These are phyloP conservation scores for Coemansia sp. DNA, from an alignment of 192 early-diverging fungal genomes.

Conservation along the genomic window DNA sequence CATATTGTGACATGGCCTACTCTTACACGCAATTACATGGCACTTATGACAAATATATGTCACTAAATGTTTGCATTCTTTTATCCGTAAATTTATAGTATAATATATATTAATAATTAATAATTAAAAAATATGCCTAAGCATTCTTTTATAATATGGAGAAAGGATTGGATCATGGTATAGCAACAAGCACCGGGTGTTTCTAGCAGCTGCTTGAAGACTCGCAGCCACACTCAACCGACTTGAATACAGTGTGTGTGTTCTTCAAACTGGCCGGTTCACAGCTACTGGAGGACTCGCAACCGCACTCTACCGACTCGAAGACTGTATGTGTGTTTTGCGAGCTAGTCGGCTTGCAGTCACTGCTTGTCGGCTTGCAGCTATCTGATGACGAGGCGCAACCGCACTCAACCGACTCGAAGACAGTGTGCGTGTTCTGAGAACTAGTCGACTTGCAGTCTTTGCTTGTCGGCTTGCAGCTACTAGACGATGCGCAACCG, in stretches of 20 bases:
- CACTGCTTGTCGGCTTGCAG: not conserved
- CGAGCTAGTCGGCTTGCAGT: not conserved
- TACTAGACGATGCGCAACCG: not conserved
- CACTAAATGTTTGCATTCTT: too few relatives aligned
- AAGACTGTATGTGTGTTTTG: not conserved
- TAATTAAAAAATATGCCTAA: not conserved
- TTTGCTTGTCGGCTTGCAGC: not conserved
- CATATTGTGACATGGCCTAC: too few relatives aligned
- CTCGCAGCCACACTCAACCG: constrained; percentile 13
- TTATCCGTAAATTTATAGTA: too few relatives aligned
- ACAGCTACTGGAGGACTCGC: not conserved
- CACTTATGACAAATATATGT: too few relatives aligned
- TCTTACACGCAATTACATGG: too few relatives aligned
- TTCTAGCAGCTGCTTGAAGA: constrained; percentile 1
- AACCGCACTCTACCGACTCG: constrained; percentile 7
- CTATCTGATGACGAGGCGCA: not conserved
- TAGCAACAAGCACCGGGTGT: not conserved
- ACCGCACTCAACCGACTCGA: constrained; percentile 4
- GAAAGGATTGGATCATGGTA: not conserved
- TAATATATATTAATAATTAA: too few relatives aligned
- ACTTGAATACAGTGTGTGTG: constrained; percentile 13
- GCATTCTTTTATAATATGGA: not conserved
- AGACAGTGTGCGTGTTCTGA: not conserved
- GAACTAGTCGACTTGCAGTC: not conserved
- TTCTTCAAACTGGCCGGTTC: not conserved